Conservation (phyloP, 257 asterid genomes). For the Perilla frutescens region DNA sequence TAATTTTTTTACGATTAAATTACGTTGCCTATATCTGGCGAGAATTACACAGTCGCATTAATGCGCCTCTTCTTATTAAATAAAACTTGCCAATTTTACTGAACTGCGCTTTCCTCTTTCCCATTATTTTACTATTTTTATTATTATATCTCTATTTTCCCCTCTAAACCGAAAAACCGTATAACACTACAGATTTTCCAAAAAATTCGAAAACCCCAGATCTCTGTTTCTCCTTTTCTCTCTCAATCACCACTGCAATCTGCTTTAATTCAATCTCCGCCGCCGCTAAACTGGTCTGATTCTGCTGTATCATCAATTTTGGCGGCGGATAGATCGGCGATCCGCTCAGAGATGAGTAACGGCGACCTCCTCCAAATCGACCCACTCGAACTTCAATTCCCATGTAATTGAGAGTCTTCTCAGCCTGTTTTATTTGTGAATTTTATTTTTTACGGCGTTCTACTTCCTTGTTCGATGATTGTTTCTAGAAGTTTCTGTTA, state of each 20-base stretch:
- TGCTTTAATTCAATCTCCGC: constrained; percentile 11
- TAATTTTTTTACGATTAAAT: no score
- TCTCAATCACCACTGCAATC: constrained; percentile 21
- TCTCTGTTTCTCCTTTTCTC: constrained; percentile 34
- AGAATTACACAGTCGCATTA: background rate
- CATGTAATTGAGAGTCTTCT: constrained; percentile 45
- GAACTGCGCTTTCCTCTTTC: constrained; percentile 30
- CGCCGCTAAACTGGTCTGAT: constrained; percentile 30
- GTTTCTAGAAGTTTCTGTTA: constrained; percentile 34
- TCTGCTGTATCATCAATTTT: constrained; percentile 18
- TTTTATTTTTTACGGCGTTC: constrained; percentile 14
- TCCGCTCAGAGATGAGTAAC: constrained; percentile 54
- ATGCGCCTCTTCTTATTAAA: constrained; percentile 1
- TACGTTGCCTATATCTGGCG: background rate
- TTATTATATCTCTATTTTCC: background rate
- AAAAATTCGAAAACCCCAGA: constrained; percentile 41
- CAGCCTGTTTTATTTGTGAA: background rate
- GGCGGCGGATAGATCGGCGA: constrained; percentile 45
- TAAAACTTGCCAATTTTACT: constrained; percentile 18
- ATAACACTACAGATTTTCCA: constrained; percentile 8
- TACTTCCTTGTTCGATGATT: constrained; percentile 15
- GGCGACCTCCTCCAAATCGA: constrained; percentile 63
- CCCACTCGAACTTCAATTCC: constrained; percentile 59
- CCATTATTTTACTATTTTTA: constrained; percentile 30
- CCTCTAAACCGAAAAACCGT: constrained; percentile 33